Conservation (phyloP, 768 basidiomycete species). For the Tulasnella sp. region DNA sequence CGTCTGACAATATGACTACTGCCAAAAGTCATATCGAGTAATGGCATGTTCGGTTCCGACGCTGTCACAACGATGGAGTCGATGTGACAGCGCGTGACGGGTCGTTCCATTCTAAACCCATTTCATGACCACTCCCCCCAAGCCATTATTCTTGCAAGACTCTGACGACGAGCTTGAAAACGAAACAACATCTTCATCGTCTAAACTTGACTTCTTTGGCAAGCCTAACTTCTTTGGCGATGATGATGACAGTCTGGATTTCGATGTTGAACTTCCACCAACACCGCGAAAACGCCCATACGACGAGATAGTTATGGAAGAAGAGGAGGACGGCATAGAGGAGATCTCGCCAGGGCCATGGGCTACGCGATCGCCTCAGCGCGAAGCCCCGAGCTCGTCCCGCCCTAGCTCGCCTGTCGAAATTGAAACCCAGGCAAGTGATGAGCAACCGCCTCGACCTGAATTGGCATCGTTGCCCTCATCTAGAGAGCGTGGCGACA, state of each 20-base stretch:
- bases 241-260: neutral
- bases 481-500: no score
- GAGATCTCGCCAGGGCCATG: neutral
- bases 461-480: neutral
- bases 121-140: no score
- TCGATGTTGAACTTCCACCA: neutral
- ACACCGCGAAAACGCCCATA: neutral
- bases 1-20: no score
- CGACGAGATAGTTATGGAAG: neutral
- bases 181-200: neutral
- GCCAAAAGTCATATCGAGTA: no score
- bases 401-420: neutral
- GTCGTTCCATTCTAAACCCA: no score
- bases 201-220: slow-evolving; percentile 8
- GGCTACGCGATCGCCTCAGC: neutral
- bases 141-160: slow-evolving; percentile 9
- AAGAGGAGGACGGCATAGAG: slow-evolving; percentile 3
- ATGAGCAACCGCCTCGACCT: neutral
- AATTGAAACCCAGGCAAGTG: neutral
- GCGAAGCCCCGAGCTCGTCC: neutral
- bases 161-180: slow-evolving; percentile 10
- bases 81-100: no score
- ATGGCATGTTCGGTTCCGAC: no score
- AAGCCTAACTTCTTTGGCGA: slow-evolving; percentile 8
- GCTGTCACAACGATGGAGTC: no score